A percentile compares a stretch with the other conserved stretches of the same genome.
These are phyloP conservation scores for Chenopodium berlandieri DNA, from an alignment of 148 eudicot species.

Conservation along the genomic window DNA sequence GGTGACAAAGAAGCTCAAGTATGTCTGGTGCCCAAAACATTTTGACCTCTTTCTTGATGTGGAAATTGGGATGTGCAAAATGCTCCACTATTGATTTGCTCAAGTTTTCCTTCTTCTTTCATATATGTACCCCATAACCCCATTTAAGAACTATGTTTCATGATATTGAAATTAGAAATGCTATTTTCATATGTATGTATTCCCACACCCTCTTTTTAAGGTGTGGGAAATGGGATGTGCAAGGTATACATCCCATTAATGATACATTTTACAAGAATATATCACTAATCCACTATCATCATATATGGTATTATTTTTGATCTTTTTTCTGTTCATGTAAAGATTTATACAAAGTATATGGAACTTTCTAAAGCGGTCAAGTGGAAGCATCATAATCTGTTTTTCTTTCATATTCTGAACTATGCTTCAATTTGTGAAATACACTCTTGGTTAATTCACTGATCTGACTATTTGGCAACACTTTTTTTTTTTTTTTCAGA, in stretches of 20 bases:
- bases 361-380: not conserved
- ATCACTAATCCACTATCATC: not conserved
- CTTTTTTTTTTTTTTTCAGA: conserved; percentile 30
- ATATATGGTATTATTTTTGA: not conserved
- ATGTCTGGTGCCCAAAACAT: not conserved
- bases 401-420: not conserved
- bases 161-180: not conserved
- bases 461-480: not conserved
- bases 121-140: not conserved
- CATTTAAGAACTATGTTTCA: not conserved
- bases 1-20: not conserved
- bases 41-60: not conserved
- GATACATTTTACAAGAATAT: not conserved
- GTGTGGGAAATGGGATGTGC: too few relatives aligned
- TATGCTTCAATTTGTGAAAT: not conserved
- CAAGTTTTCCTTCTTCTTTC: not conserved
- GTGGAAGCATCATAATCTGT: not conserved
- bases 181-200: not conserved
- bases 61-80: not conserved
- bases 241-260: not conserved
- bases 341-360: not conserved
- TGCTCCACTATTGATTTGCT: not conserved
- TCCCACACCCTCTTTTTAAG: too few relatives aligned
- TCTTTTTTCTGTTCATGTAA: not conserved
- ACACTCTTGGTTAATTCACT: not conserved